Conservation (phyloP, 257 asterid genomes). For the Echium plantagineum region DNA sequence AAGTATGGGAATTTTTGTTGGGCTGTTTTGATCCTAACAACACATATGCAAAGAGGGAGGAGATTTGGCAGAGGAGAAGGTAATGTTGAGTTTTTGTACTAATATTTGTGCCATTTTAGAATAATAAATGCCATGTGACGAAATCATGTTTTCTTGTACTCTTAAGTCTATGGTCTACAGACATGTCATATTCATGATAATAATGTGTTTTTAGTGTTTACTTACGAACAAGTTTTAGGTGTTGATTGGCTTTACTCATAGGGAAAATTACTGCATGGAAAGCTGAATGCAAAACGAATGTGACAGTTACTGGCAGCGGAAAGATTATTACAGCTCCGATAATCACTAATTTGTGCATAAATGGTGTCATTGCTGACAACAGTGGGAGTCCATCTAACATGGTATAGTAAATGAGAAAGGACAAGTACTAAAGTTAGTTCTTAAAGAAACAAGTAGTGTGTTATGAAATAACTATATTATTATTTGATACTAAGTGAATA, state of each 20-base stretch:
- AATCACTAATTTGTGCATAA: slow-evolving; percentile 37
- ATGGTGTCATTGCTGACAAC: slow-evolving; percentile 14
- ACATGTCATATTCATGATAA: background rate
- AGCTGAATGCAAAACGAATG: slow-evolving; percentile 63
- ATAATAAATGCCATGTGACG: background rate
- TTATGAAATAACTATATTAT: too few species aligned
- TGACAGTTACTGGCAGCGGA: slow-evolving; percentile 72
- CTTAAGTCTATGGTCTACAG: background rate
- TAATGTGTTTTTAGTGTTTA: background rate
- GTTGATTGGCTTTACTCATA: slow-evolving; percentile 16
- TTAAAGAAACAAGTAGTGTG: too few species aligned
- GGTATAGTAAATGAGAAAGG: too few species aligned
- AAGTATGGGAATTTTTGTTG: slow-evolving; percentile 87
- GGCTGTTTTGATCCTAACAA: slow-evolving; percentile 93
- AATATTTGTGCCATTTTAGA: background rate
- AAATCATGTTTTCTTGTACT: background rate
- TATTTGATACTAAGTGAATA: too few species aligned
- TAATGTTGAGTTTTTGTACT: slow-evolving; percentile 14
- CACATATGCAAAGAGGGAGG: slow-evolving; percentile 59
- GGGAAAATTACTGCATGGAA: slow-evolving; percentile 77
- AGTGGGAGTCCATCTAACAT: slow-evolving; percentile 43
- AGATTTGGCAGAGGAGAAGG: slow-evolving; percentile 62
- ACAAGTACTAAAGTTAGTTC: too few species aligned
- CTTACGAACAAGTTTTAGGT: background rate
- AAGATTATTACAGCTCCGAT: slow-evolving; percentile 54